Percentiles rank a stretch among this genome's conserved stretches.
These are phyloP conservation scores for Dipsacomyces acuminosporus DNA, from an alignment of 371 early-diverging fungal species.

Conservation along the genomic window DNA sequence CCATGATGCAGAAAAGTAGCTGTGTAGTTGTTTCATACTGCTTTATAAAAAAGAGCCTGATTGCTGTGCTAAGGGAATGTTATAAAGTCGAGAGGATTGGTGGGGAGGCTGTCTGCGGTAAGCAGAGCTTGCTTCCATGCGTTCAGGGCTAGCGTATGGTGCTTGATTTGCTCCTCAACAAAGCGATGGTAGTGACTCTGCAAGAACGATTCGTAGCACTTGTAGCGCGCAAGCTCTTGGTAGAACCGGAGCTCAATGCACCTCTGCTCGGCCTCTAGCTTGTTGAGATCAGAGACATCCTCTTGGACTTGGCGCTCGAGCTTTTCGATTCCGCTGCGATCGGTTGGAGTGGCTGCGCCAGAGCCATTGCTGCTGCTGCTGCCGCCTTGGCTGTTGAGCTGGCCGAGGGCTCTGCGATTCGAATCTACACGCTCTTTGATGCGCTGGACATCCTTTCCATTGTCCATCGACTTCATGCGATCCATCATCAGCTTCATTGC, in stretches of 20 bases:
- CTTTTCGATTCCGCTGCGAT: conserved; percentile 32
- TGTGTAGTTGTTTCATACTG: no score
- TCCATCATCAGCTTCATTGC: conserved; percentile 47
- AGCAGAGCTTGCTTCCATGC: conserved; percentile 48
- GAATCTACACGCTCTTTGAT: conserved; percentile 28
- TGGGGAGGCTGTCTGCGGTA: conserved; percentile 40
- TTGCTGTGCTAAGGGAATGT: conserved; percentile 7
- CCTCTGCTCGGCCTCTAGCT: conserved; percentile 41
- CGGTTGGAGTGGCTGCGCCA: conserved; percentile 4
- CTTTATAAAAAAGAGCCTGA: no score
- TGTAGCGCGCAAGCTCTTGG: conserved; percentile 47
- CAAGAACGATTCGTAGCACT: conserved; percentile 45
- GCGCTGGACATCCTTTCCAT: conserved; percentile 25
- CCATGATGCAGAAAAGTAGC: no score
- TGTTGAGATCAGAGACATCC: conserved; percentile 29
- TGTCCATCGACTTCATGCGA: conserved; percentile 35
- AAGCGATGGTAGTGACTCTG: conserved; percentile 40
- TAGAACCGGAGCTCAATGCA: conserved; percentile 47
- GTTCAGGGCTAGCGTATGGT: conserved; percentile 47
- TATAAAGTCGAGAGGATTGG: conserved; percentile 43
- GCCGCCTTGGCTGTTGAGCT: conserved; percentile 15
- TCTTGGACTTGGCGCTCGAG: conserved; percentile 32
- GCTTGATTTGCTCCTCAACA: conserved; percentile 47
- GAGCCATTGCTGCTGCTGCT: not conserved
- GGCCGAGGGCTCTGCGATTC: conserved; percentile 23